Conservation (phyloP, 768 basidiomycete species). For the Mycena capillaripes region DNA sequence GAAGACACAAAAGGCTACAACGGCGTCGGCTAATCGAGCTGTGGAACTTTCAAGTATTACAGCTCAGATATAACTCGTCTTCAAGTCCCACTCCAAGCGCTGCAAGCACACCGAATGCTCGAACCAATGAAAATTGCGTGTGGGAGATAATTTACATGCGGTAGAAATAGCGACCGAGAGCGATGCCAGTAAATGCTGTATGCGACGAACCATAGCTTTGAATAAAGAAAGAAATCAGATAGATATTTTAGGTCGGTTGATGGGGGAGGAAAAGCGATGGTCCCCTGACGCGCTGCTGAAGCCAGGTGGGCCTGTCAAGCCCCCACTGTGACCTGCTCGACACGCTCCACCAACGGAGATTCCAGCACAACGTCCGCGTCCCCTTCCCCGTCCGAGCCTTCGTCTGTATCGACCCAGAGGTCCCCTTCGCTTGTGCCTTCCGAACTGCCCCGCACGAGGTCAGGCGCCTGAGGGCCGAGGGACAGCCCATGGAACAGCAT, state of each 20-base stretch:
- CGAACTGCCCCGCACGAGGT: background rate
- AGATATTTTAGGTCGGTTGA: background rate
- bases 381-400: constrained; percentile 29
- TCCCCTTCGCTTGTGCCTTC: constrained; percentile 24
- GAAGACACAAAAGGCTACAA: too few species aligned
- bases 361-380: constrained; percentile 12
- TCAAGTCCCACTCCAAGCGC: too few species aligned
- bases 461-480: background rate
- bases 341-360: constrained; percentile 19
- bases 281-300: background rate
- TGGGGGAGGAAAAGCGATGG: background rate
- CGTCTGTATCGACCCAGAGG: constrained; percentile 37
- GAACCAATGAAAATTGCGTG: constrained; percentile 2
- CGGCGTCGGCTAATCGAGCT: too few species aligned
- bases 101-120: too few species aligned
- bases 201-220: background rate
- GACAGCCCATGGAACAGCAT: constrained; percentile 9
- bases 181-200: constrained; percentile 16
- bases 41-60: too few species aligned
- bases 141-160: constrained; percentile 30
- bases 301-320: background rate
- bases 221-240: constrained; percentile 1
- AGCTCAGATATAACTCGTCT: too few species aligned
- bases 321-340: constrained; percentile 14
- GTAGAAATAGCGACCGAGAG: constrained; percentile 18